Evolutionary conservation across 2,329 filamentous ascomycete genomes (phyloP), one percentile per base, ranked within the genome.

Genomic region (Aurifilum marmelostoma): DNA sequence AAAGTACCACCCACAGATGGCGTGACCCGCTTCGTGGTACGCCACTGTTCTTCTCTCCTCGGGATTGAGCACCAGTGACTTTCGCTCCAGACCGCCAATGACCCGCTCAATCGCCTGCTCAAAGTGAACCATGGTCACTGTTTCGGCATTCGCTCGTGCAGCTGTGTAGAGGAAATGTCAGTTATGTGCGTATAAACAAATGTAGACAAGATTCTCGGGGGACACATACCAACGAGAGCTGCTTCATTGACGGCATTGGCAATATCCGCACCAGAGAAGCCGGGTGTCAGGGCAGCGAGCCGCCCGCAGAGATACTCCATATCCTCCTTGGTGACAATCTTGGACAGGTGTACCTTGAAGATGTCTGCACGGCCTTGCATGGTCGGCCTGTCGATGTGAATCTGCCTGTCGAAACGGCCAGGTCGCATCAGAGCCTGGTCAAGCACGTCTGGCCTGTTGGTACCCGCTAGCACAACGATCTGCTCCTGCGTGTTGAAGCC

Each of bases 211-310:
- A 62, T 27, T 37, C 9, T 39, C n/a, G 21, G n/a, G 63, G 29
- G 21, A 65, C 6, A 82, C 91, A 79, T 87, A 97, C 94, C 96
- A 78, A 98, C 95, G 61, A 99, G 84, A 67, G 96, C 96, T 73
- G 96, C 96, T 84, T 99, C 96, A 77, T 99, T 99, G 75, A 97
- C 94, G 78, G 94, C 97, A 80, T 99, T 99, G 77, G 96, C 94
- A 80, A 99, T 99, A 79, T 99, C 96, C 62, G 96, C 96, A 81
- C 96, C 96, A 67, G 95, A 95, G 81, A 99, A 99, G 41, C 96
- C 96, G 67, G 96, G 96, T 3, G 96, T 99, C 74, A 99, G 84
- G 59, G 96, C 95, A 67, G 96, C 90, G 62, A 99, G 87, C 75
- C 96, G 91, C 71, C 96, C 96, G 73, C 93, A 91, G 60, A 99